phyloP scores from a whole-genome alignment of 2,329 filamentous ascomycete genomes.

The Aschersonia sp. region DNA sequence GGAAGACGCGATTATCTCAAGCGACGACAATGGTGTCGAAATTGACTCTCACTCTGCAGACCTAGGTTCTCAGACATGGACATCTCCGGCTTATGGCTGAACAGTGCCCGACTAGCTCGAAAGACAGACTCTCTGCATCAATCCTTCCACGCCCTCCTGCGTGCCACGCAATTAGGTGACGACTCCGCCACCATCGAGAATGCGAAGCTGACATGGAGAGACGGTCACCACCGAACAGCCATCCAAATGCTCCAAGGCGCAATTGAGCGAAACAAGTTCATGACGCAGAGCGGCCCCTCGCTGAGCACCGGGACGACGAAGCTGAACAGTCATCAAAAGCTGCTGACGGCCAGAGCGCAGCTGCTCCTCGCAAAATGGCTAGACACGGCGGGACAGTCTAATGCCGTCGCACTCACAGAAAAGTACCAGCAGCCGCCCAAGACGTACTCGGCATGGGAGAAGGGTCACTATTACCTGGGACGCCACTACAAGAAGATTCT shows the following conservation, averaged over 20 bases:
- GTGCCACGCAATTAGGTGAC: constrained; percentile 72
- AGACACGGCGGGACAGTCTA: constrained; percentile 84
- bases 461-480: constrained; percentile 91
- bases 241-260: constrained; percentile 83
- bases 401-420: constrained; percentile 61
- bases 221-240: constrained; percentile 84
- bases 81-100: constrained; percentile 72
- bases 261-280: constrained; percentile 68
- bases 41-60: constrained; percentile 14
- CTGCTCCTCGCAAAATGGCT: constrained; percentile 93
- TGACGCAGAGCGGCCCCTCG: constrained; percentile 27
- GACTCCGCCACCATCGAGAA: constrained; percentile 88
- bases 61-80: constrained; percentile 54
- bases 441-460: constrained; percentile 67
- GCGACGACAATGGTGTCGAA: no score
- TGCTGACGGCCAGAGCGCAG: constrained; percentile 64
- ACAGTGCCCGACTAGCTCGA: constrained; percentile 70
- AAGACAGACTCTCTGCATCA: constrained; percentile 74
- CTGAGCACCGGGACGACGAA: constrained; percentile 18
- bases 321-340: constrained; percentile 35
- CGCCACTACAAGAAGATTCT: constrained; percentile 95
- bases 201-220: constrained; percentile 81
- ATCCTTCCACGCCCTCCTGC: constrained; percentile 86
- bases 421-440: constrained; percentile 76
- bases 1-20: no score